These are phyloP conservation scores for Trichophyton benhamiae DNA, from an alignment of 2,329 filamentous ascomycete genomes.

Conservation along the genomic window DNA sequence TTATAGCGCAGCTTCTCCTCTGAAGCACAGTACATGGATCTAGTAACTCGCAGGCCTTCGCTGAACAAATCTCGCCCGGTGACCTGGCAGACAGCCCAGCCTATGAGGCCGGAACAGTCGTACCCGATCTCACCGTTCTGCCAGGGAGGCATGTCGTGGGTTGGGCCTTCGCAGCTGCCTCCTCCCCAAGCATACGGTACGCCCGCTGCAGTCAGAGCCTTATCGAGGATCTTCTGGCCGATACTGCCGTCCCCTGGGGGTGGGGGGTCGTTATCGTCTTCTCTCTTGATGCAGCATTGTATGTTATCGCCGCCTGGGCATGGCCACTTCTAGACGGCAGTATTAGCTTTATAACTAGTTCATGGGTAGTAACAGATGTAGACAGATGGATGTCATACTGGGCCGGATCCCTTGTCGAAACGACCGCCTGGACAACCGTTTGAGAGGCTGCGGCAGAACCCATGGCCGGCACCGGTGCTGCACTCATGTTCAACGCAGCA, in stretches of 20 bases:
- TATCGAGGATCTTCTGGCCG: conserved; percentile 27
- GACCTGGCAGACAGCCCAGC: conserved; percentile 21
- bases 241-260: neutral
- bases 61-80: conserved; percentile 20
- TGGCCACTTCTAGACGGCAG: neutral
- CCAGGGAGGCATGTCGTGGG: conserved; percentile 17
- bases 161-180: conserved; percentile 18
- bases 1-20: conserved; percentile 16
- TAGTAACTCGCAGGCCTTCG: conserved; percentile 17
- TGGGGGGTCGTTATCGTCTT: neutral
- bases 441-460: neutral
- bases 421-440: neutral
- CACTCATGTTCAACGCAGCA: neutral
- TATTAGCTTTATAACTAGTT: neutral
- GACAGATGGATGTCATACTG: neutral
- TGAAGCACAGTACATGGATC: conserved; percentile 19
- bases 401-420: neutral
- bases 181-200: conserved; percentile 24
- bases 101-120: conserved; percentile 20
- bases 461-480: neutral
- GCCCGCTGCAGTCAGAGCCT: conserved; percentile 38
- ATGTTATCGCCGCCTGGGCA: neutral
- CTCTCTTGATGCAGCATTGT: neutral
- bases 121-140: conserved; percentile 19
- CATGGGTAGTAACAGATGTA: neutral